Percentiles rank a stretch among this genome's conserved stretches.
These are phyloP conservation scores for Fraxinus albicans DNA, from an alignment of 305 asterid species.

Conservation along the genomic window DNA sequence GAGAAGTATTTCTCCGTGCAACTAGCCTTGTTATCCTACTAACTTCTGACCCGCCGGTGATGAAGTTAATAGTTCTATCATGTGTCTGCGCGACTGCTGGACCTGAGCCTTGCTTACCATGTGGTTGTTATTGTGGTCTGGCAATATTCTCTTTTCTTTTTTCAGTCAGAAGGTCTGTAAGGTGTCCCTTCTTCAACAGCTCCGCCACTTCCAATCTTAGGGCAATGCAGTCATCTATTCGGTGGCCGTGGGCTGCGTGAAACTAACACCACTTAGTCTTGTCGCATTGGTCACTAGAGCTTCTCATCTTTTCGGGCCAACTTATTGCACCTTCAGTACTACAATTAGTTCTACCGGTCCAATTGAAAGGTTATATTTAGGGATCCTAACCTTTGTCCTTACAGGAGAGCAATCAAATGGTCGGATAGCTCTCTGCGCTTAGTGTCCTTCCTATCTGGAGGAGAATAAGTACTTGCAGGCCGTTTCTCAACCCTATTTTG, in stretches of 20 bases:
- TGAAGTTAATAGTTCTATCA: not conserved
- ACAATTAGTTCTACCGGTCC: not conserved
- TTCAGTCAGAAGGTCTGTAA: not conserved
- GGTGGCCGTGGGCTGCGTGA: not conserved
- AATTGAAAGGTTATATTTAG: not conserved
- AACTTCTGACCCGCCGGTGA: not conserved
- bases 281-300: not conserved
- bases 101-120: not conserved
- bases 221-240: not conserved
- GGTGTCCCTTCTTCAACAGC: not conserved
- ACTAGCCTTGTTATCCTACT: not conserved
- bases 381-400: not conserved
- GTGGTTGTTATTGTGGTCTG: not conserved
- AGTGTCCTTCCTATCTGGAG: not conserved
- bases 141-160: not conserved
- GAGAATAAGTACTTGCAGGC: not conserved
- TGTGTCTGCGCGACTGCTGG: not conserved
- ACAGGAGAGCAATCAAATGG: not conserved
- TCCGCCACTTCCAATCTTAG: not conserved
- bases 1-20: not conserved
- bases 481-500: not conserved
- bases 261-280: not conserved
- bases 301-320: not conserved
- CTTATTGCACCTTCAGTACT: not conserved
- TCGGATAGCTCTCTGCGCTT: not conserved